Evolutionary conservation across 495 filamentous ascomycete species (phyloP), one percentile per base, ranked within the genome.

Genomic region (Penicillium coffeae): DNA sequence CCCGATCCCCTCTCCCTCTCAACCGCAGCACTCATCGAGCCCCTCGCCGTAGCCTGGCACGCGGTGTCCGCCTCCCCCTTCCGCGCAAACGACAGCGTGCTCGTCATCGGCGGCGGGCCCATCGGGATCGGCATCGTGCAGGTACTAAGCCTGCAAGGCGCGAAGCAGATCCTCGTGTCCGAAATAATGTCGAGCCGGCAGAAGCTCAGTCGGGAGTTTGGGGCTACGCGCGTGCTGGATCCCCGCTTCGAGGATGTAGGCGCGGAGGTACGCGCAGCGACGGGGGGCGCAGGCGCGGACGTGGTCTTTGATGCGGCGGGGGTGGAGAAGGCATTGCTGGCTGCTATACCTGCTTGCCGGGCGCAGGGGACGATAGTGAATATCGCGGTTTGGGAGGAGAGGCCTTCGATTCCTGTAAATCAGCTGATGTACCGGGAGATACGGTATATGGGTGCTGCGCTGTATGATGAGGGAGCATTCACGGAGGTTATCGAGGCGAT

Each of bases 21-120:
- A 43, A 43, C 59, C 2, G 53, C 55, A 58, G 78, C 81, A 1
- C 70, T 85, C 7, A 60, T 84, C 22, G 80, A 86, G 51, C 81
- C 82, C 0, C 66, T 85, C 0, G 70, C 79, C 3, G 80, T 84
- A 3, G 80, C 71, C 20, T 84, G 82, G 80, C 82, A 85, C 58
- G 79, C 79, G 10, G 73, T 84, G 14, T 72, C 69, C 3, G 59
- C 71, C 27, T 73, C 73, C 10, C 70, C 70, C 0, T 72, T 79
- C 49, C 70, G 79, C 46, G 27, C 56, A 5, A 69, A 64, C 13
- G 70, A 78, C 45, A 59, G 63, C 4, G 72, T 71, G 1, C 59
- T 83, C 10, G 63, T 84, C 20, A 54, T 83, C 5, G 82, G 82
- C 1, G 80, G 72, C 0, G 81, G 82, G 0, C 82, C 82, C 0